Evolutionary conservation across 257 asterid species (phyloP).

Genomic region (Fraxinus americana): DNA sequence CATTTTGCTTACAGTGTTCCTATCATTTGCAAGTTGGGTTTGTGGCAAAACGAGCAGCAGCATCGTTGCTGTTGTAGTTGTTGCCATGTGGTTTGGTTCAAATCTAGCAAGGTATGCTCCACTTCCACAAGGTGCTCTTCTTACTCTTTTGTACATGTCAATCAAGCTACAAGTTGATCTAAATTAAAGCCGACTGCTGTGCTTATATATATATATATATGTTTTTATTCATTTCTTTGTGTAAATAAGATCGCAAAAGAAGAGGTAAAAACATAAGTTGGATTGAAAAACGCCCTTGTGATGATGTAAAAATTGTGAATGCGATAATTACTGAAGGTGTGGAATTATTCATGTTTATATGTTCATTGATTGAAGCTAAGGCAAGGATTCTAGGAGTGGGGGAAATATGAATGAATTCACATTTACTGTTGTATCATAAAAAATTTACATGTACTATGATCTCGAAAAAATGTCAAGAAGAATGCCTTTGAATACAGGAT

Average conservation of each 20-base stretch:
- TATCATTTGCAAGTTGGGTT: constrained; percentile 76
- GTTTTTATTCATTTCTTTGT: constrained; percentile 4
- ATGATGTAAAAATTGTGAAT: background rate
- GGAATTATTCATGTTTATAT: background rate
- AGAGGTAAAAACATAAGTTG: background rate
- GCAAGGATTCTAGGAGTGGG: background rate
- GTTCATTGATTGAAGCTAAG: background rate
- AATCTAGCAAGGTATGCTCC: constrained; percentile 70
- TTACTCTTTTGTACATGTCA: constrained; percentile 81
- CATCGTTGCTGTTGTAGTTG: constrained; percentile 59
- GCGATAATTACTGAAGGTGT: background rate
- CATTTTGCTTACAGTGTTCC: constrained; percentile 63
- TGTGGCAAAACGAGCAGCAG: constrained; percentile 86
- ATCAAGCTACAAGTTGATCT: constrained; percentile 73
- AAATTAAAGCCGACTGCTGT: constrained; percentile 37
- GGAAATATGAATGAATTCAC: background rate
- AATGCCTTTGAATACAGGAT: background rate
- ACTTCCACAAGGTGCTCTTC: constrained; percentile 87
- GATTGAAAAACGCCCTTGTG: background rate
- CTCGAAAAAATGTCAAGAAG: background rate
- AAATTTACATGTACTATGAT: background rate
- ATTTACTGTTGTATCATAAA: background rate
- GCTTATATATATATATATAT: background rate
- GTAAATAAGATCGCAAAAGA: constrained; percentile 27
- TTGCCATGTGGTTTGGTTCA: constrained; percentile 83